A percentile compares a stretch with the other conserved stretches of the same genome.
Conservation (phyloP, 257 asterid species). For the Linderniella brevidens region DNA sequence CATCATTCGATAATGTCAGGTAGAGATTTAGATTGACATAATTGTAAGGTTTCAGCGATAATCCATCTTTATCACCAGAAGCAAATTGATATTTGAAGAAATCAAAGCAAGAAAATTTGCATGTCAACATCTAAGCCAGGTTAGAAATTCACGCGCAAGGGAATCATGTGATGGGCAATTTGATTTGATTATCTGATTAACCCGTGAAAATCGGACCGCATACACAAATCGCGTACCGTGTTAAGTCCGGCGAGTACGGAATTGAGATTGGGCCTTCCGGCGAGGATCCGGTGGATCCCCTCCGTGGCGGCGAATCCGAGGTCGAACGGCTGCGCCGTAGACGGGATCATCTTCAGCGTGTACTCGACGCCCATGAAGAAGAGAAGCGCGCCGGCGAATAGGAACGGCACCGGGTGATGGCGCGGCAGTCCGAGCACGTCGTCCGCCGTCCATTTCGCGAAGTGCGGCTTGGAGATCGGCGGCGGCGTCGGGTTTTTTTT, state of each 20-base stretch:
- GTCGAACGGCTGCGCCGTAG: conserved; percentile 45
- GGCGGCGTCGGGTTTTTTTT: not conserved
- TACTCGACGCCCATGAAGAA: conserved; percentile 60
- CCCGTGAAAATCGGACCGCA: too few species aligned
- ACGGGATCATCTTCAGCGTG: conserved; percentile 43
- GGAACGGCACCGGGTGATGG: conserved; percentile 47
- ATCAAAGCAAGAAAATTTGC: too few species aligned
- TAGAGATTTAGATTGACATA: not conserved
- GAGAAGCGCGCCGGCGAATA: conserved; percentile 25
- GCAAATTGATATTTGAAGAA: too few species aligned
- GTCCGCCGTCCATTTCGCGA: conserved; percentile 35
- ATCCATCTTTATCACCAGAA: too few species aligned
- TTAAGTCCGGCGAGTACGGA: conserved; percentile 53
- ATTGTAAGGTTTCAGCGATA: not conserved
- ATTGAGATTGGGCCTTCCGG: conserved; percentile 41
- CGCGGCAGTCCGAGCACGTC: conserved; percentile 20
- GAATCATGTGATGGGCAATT: too few species aligned
- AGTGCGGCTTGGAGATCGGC: conserved; percentile 10
- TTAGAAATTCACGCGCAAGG: too few species aligned
- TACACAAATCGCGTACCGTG: conserved; percentile 23
- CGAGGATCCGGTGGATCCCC: conserved; percentile 29
- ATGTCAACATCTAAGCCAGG: too few species aligned
- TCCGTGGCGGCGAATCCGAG: conserved; percentile 48
- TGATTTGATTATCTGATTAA: too few species aligned
- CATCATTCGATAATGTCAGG: too few species aligned